phyloP scores from a whole-genome alignment of 208 protist genomes.

The Porcisia hertigi region DNA sequence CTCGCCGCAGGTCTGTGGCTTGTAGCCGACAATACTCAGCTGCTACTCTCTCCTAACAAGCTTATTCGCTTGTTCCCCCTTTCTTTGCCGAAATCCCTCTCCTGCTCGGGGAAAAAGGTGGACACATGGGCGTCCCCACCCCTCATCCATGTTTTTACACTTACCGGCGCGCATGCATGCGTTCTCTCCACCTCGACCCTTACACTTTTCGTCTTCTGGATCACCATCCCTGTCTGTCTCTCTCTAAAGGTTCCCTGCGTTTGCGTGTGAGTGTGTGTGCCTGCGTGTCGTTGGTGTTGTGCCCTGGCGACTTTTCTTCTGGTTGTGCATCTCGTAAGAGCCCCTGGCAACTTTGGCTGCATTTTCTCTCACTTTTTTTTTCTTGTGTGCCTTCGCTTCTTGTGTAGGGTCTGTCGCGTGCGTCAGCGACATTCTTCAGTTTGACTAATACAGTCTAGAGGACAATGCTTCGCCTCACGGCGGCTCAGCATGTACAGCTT shows the following conservation, averaged over 20 bases:
- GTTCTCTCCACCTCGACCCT: not conserved
- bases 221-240: not conserved
- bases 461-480: slow-evolving; percentile 32
- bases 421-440: not conserved
- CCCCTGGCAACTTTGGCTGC: not conserved
- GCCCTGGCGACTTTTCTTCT: not conserved
- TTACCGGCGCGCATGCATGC: not conserved
- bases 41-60: not conserved
- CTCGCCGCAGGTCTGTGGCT: not conserved
- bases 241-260: not conserved
- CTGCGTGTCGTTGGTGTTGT: too few relatives aligned
- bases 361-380: not conserved
- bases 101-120: not conserved
- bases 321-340: not conserved
- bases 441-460: not conserved
- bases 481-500: slow-evolving; percentile 23
- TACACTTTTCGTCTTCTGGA: not conserved
- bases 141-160: not conserved
- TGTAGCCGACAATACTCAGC: not conserved
- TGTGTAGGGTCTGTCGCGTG: not conserved
- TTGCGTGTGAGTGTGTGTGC: not conserved
- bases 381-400: not conserved
- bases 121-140: not conserved
- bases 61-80: not conserved
- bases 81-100: not conserved